phyloP scores from a whole-genome alignment of 345 rosid genomes.

The Erucastrum elatum region DNA sequence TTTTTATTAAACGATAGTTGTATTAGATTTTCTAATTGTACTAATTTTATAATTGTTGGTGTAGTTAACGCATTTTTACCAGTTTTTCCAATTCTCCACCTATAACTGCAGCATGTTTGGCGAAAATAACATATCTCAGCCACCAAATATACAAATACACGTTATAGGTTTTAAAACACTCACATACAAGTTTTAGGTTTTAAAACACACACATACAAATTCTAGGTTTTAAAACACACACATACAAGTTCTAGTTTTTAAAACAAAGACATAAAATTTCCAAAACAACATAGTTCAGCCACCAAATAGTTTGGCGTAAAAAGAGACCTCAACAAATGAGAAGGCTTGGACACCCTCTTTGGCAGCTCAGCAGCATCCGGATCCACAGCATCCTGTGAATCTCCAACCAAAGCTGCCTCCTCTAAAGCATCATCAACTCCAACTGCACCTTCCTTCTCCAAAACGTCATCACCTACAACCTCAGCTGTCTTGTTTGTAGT shows the following conservation, averaged over 20 bases:
- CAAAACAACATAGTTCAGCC: background rate
- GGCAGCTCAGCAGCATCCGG: background rate
- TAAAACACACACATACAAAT: background rate
- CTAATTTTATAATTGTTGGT: background rate
- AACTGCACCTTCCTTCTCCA: too few relatives aligned
- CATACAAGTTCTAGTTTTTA: too few relatives aligned
- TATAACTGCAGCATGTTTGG: background rate
- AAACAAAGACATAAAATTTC: background rate
- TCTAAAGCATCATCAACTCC: too few relatives aligned
- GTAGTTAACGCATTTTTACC: background rate
- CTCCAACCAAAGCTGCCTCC: background rate
- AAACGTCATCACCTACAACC: too few relatives aligned
- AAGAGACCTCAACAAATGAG: background rate
- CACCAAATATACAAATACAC: background rate
- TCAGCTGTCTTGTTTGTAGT: too few relatives aligned
- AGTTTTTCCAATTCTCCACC: background rate
- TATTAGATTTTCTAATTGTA: background rate
- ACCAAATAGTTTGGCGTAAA: background rate
- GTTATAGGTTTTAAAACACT: background rate
- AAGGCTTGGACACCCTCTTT: background rate
- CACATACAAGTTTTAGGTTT: background rate
- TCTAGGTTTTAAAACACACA: background rate
- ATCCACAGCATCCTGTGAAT: background rate
- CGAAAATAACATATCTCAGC: too few relatives aligned
- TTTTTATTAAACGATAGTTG: background rate